phyloP scores from a whole-genome alignment of 257 asterid genomes.

The Capsicum baccatum region DNA sequence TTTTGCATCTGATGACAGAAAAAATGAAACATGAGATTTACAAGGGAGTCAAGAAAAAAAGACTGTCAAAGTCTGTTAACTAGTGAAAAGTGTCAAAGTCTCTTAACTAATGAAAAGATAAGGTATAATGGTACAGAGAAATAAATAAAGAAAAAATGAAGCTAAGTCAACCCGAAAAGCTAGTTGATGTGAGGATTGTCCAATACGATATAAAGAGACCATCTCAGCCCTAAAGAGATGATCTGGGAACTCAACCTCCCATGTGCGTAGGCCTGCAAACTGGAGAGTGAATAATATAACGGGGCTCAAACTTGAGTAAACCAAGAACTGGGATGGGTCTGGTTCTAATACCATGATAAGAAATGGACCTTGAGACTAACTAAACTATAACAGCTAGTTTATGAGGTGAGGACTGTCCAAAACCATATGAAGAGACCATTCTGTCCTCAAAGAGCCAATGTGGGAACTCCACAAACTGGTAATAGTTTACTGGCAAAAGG shows the following conservation, averaged over 20 bases:
- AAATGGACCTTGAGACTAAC: not conserved
- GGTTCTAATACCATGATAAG: not conserved
- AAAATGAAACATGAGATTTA: not conserved
- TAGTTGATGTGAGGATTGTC: not conserved
- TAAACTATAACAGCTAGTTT: not conserved
- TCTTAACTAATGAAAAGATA: too few relatives aligned
- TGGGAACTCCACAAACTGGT: constrained; percentile 7
- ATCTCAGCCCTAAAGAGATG: not conserved
- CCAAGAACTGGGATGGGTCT: not conserved
- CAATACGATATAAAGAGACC: not conserved
- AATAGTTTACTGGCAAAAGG: not conserved
- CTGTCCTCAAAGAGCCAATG: not conserved
- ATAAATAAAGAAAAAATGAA: too few relatives aligned
- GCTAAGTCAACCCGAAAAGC: too few relatives aligned
- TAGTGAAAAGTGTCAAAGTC: not conserved
- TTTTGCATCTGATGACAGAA: constrained; percentile 22
- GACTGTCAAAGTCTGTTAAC: not conserved
- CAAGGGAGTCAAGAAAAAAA: not conserved
- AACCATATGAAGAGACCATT: not conserved
- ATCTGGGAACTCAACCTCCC: not conserved
- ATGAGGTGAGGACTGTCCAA: not conserved
- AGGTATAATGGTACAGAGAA: too few relatives aligned
- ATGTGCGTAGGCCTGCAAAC: not conserved
- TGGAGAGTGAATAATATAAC: not conserved
- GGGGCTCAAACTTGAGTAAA: too few relatives aligned